Conservation (phyloP, 441 rosid genomes). For the Syzygium syzygioides region DNA sequence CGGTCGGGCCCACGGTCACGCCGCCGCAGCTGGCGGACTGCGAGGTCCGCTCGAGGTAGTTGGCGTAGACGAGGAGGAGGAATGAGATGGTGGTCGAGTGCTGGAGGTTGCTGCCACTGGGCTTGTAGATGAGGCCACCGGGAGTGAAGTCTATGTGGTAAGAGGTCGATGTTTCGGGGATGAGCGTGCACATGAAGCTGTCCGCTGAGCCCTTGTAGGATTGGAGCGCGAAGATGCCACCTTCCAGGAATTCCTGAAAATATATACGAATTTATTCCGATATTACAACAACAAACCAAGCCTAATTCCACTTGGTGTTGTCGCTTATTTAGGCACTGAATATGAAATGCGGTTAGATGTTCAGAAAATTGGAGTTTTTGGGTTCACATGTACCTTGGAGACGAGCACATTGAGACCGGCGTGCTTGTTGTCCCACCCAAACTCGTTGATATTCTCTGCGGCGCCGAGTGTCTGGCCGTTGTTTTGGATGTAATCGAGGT, state of each 20-base stretch:
- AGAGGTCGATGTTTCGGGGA: constrained; percentile 54
- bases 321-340: not conserved
- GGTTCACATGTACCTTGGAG: constrained; percentile 55
- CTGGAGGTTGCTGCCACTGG: constrained; percentile 93
- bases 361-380: not conserved
- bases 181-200: constrained; percentile 87
- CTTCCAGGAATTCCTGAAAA: constrained; percentile 66
- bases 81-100: constrained; percentile 86
- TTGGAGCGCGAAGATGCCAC: constrained; percentile 43
- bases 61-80: constrained; percentile 75
- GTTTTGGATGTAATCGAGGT: constrained; percentile 57
- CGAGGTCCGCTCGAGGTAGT: constrained; percentile 54
- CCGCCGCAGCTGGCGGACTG: constrained; percentile 64
- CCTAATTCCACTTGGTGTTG: not conserved
- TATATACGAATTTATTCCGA: not conserved
- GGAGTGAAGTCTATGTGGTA: constrained; percentile 67
- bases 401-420: constrained; percentile 89
- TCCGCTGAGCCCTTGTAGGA: constrained; percentile 89
- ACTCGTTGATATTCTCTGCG: constrained; percentile 77
- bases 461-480: constrained; percentile 84
- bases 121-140: constrained; percentile 85
- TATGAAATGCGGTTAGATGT: not conserved
- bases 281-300: not conserved
- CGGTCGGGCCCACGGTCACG: constrained; percentile 32
- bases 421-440: constrained; percentile 95